Conservation (phyloP, 2,329 filamentous ascomycete species). For the Diplodia seriata region DNA sequence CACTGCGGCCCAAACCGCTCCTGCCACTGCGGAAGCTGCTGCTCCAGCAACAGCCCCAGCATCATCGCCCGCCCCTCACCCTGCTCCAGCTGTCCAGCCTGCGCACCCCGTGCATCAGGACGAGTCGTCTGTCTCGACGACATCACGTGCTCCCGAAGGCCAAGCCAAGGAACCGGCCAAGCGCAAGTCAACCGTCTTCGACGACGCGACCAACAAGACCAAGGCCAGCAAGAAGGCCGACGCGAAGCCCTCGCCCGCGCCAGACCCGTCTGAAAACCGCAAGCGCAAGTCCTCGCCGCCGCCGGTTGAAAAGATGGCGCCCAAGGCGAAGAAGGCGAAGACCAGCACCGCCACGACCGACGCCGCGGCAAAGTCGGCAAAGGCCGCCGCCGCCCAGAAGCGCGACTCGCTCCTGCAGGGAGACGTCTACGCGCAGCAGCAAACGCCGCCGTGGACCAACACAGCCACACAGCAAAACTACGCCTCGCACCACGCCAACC, state of each 20-base stretch:
- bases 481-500: neutral
- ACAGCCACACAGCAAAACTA: neutral
- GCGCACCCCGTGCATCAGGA: slow-evolving; percentile 14
- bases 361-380: slow-evolving; percentile 8
- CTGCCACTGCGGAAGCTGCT: neutral
- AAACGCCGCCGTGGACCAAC: slow-evolving; percentile 1
- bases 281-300: slow-evolving; percentile 21
- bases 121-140: slow-evolving; percentile 1
- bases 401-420: slow-evolving; percentile 27
- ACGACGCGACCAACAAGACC: slow-evolving; percentile 26
- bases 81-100: slow-evolving; percentile 9
- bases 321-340: slow-evolving; percentile 27
- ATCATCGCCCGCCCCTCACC: slow-evolving; percentile 14
- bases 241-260: slow-evolving; percentile 12
- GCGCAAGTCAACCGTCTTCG: slow-evolving; percentile 22
- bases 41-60: slow-evolving; percentile 2
- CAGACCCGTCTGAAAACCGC: slow-evolving; percentile 9
- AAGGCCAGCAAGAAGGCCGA: slow-evolving; percentile 17
- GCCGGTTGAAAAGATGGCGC: slow-evolving; percentile 16
- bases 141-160: slow-evolving; percentile 19
- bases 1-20: neutral
- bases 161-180: slow-evolving; percentile 25
- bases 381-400: slow-evolving; percentile 23
- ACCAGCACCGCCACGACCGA: slow-evolving; percentile 15
- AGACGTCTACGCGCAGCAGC: slow-evolving; percentile 2